Evolutionary conservation across 257 asterid species (phyloP).

Genomic region (Solanum arcanum): DNA sequence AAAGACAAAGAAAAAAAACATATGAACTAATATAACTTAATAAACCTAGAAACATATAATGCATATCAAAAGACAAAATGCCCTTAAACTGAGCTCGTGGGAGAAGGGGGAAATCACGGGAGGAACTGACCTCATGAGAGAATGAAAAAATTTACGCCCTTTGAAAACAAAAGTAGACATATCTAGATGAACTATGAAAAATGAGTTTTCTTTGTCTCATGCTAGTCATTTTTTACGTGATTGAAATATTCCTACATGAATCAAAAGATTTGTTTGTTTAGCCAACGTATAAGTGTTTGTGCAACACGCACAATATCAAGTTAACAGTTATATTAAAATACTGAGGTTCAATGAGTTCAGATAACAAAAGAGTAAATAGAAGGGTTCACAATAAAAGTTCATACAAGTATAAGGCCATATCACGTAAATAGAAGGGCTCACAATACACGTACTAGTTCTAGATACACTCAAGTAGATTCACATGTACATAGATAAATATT

Average conservation of each 20-base stretch:
- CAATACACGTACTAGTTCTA: no score
- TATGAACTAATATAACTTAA: no score
- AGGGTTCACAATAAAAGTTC: neutral
- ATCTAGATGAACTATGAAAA: neutral
- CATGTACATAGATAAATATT: no score
- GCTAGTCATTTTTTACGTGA: neutral
- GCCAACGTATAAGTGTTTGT: neutral
- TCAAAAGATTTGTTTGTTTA: neutral
- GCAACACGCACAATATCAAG: neutral
- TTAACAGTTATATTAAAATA: no score
- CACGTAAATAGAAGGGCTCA: neutral
- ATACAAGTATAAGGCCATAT: no score
- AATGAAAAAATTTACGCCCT: neutral
- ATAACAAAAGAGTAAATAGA: neutral
- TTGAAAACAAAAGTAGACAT: neutral
- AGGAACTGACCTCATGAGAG: neutral
- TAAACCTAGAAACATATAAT: neutral
- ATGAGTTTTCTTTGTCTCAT: neutral
- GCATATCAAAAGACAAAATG: neutral
- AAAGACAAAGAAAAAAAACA: no score
- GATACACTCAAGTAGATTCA: no score
- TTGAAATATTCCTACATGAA: neutral
- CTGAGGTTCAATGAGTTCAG: neutral
- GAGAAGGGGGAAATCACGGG: rapidly evolving
- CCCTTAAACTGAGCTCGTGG: neutral